Conservation (phyloP, 1,284 basidiomycete species). For the Moesziomyces antarcticus region DNA sequence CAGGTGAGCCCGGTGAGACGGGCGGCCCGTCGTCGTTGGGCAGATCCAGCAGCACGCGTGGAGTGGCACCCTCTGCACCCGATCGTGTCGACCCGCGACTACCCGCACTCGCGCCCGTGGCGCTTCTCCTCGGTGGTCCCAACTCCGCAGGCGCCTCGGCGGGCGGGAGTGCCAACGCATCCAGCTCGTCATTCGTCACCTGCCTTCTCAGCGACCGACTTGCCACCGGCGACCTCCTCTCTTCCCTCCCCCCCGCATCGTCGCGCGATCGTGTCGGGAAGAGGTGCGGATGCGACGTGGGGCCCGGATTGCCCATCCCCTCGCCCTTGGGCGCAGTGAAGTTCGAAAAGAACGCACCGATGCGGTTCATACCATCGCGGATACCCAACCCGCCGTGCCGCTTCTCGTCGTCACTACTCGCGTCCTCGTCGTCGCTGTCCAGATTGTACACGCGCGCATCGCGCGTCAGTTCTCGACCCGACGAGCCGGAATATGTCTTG, state of each 20-base stretch:
- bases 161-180: conserved; percentile 11
- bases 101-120: background rate
- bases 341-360: conserved; percentile 41
- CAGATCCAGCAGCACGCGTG: conserved; percentile 22
- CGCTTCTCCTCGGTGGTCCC: background rate
- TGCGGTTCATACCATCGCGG: conserved; percentile 31
- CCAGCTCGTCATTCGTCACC: conserved; percentile 13
- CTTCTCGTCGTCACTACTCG: conserved; percentile 18
- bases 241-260: conserved; percentile 1
- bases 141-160: background rate
- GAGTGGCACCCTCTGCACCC: conserved; percentile 4
- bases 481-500: conserved; percentile 18
- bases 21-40: conserved; percentile 17
- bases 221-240: conserved; percentile 1
- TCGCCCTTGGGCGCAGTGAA: conserved; percentile 52
- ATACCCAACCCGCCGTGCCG: conserved; percentile 25
- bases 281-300: conserved; percentile 42
- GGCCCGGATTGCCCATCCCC: conserved; percentile 53
- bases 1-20: conserved; percentile 14
- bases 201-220: conserved; percentile 7
- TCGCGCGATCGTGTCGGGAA: conserved; percentile 15
- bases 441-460: conserved; percentile 21
- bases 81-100: background rate
- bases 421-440: conserved; percentile 13
- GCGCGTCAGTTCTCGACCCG: conserved; percentile 23